Percentiles rank a stretch among this genome's conserved stretches.
phyloP scores from a whole-genome alignment of 305 asterid species.

The Solanum hybrid region DNA sequence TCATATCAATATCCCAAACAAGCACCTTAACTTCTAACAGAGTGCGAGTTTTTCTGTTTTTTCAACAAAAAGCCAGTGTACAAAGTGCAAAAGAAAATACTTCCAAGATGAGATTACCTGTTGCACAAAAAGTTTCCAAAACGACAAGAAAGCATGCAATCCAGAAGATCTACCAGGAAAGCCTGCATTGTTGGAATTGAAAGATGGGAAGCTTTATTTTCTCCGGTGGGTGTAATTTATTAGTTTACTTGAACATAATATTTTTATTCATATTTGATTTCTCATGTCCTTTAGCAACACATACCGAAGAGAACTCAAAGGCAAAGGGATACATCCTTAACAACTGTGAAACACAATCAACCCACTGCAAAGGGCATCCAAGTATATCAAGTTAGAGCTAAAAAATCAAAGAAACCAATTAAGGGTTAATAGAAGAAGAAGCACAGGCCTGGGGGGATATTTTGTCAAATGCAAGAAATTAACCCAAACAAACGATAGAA shows the following conservation, averaged over 20 bases:
- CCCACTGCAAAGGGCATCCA: slow-evolving; percentile 53
- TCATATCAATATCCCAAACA: background rate
- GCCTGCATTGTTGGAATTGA: slow-evolving; percentile 41
- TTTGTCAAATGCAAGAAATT: background rate
- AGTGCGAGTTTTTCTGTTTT: background rate
- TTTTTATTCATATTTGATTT: background rate
- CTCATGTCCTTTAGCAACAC: slow-evolving; percentile 8
- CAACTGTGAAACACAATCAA: slow-evolving; percentile 88
- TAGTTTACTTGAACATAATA: background rate
- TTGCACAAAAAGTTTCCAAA: slow-evolving; percentile 96
- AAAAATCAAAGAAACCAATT: background rate
- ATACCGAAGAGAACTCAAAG: slow-evolving; percentile 93
- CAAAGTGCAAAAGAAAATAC: background rate
- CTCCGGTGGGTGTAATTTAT: background rate
- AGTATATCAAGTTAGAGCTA: background rate
- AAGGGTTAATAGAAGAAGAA: background rate
- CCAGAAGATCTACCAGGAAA: slow-evolving; percentile 84
- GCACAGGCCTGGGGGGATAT: background rate
- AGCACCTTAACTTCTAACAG: slow-evolving; percentile 1
- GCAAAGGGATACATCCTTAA: slow-evolving; percentile 91
- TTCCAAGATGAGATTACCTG: slow-evolving; percentile 35
- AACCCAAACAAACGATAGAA: background rate
- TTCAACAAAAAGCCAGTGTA: background rate
- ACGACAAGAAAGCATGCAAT: slow-evolving; percentile 77
- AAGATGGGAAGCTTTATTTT: slow-evolving; percentile 11